phyloP scores from a whole-genome alignment of 345 rosid species.

The Psidium guajava region DNA sequence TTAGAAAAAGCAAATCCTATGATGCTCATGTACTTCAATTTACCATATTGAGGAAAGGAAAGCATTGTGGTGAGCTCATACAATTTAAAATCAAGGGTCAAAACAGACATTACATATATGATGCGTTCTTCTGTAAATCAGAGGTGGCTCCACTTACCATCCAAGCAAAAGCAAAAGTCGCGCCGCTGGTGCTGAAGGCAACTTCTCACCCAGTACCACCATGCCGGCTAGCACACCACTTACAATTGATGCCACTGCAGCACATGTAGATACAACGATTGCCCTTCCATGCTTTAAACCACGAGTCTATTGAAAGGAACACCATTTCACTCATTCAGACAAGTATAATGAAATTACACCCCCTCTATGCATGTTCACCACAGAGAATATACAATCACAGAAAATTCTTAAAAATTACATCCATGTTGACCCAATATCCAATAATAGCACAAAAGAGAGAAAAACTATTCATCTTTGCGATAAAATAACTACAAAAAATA shows the following conservation, averaged over 20 bases:
- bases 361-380: not conserved
- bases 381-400: not conserved
- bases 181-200: constrained; percentile 69
- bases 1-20: not conserved
- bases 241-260: constrained; percentile 95
- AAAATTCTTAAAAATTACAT: not conserved
- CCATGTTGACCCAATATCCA: not conserved
- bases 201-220: constrained; percentile 78
- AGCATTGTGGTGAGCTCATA: not conserved
- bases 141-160: constrained; percentile 36
- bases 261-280: constrained; percentile 86
- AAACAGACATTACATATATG: not conserved
- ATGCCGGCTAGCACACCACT: constrained; percentile 97
- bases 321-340: not conserved
- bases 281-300: constrained; percentile 98
- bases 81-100: not conserved
- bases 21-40: not conserved
- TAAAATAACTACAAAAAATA: not conserved
- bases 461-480: not conserved
- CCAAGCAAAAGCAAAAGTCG: constrained; percentile 69
- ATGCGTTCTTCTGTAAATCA: not conserved
- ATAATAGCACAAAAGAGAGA: not conserved
- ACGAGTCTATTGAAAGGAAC: constrained; percentile 47
- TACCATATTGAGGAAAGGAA: not conserved
- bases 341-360: not conserved